phyloP scores from a whole-genome alignment of 148 eudicot species.

The Dianthus caryophyllus region DNA sequence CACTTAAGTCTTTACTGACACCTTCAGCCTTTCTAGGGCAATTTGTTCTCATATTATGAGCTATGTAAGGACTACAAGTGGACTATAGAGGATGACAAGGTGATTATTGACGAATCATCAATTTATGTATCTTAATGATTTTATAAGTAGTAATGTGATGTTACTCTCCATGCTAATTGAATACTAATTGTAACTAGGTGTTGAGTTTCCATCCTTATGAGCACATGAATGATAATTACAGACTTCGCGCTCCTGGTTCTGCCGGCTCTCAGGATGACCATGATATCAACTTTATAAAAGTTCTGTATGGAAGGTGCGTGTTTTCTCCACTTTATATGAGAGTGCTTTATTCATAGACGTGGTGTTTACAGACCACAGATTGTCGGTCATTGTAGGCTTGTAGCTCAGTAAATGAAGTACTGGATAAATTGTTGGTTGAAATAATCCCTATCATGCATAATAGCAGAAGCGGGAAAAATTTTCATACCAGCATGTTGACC shows the following conservation, averaged over 20 bases:
- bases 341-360: not conserved
- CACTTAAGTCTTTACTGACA: constrained; percentile 20
- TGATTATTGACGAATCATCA: constrained; percentile 15
- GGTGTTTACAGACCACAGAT: not conserved
- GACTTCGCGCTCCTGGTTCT: constrained; percentile 11
- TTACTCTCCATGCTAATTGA: constrained; percentile 13
- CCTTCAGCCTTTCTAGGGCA: constrained; percentile 41
- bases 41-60: constrained; percentile 84
- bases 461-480: not conserved
- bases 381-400: not conserved
- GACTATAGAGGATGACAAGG: constrained; percentile 60
- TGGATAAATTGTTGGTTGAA: not conserved
- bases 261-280: constrained; percentile 29
- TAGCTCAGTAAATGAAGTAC: not conserved
- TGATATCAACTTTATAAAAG: constrained; percentile 39
- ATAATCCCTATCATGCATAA: not conserved
- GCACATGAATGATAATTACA: constrained; percentile 18
- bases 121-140: not conserved
- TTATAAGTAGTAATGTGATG: constrained; percentile 2
- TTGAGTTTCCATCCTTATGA: constrained; percentile 46
- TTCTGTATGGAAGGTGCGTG: constrained; percentile 54
- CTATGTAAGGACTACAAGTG: constrained; percentile 69
- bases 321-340: not conserved
- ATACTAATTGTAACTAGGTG: constrained; percentile 34
- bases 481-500: not conserved